A percentile compares a stretch with the other conserved stretches of the same genome.
Evolutionary conservation across 2,329 filamentous ascomycete genomes (phyloP).

Genomic region (Magnaporthales sp.): DNA sequence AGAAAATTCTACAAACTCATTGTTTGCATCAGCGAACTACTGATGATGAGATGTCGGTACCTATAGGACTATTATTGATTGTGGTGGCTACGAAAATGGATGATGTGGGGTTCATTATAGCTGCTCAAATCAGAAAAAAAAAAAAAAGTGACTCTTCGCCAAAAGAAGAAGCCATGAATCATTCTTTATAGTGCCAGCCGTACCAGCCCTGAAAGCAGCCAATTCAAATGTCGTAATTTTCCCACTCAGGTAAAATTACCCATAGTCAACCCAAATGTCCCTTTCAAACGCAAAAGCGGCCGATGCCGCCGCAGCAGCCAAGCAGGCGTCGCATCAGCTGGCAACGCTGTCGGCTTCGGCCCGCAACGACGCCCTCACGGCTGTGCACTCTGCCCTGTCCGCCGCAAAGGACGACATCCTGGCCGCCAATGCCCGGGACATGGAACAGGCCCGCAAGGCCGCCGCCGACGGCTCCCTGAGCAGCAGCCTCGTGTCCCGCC

Average conservation of each 20-base stretch:
- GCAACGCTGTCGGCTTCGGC: slow-evolving; percentile 67
- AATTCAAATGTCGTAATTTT: background rate
- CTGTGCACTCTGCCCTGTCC: slow-evolving; percentile 70
- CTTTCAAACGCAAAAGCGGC: slow-evolving; percentile 76
- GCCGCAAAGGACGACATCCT: slow-evolving; percentile 67
- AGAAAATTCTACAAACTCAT: too few relatives aligned
- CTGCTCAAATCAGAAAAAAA: background rate
- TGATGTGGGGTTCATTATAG: background rate
- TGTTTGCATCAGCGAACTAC: background rate
- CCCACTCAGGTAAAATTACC: background rate
- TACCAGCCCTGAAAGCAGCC: too few relatives aligned
- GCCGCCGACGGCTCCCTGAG: slow-evolving; percentile 69
- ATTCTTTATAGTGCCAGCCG: too few relatives aligned
- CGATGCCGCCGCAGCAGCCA: slow-evolving; percentile 70
- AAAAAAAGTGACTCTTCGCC: background rate
- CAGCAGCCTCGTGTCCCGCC: slow-evolving; percentile 74
- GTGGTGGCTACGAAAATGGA: background rate
- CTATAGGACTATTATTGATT: background rate
- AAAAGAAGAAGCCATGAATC: background rate
- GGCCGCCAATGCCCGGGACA: slow-evolving; percentile 76
- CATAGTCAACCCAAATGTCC: slow-evolving; percentile 54
- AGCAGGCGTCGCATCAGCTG: slow-evolving; percentile 71
- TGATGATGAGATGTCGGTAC: background rate
- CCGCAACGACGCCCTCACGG: slow-evolving; percentile 77
- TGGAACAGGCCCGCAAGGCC: slow-evolving; percentile 64